Evolutionary conservation across 2,329 filamentous ascomycete species (phyloP).

Genomic region (Fusarium caatingaense): DNA sequence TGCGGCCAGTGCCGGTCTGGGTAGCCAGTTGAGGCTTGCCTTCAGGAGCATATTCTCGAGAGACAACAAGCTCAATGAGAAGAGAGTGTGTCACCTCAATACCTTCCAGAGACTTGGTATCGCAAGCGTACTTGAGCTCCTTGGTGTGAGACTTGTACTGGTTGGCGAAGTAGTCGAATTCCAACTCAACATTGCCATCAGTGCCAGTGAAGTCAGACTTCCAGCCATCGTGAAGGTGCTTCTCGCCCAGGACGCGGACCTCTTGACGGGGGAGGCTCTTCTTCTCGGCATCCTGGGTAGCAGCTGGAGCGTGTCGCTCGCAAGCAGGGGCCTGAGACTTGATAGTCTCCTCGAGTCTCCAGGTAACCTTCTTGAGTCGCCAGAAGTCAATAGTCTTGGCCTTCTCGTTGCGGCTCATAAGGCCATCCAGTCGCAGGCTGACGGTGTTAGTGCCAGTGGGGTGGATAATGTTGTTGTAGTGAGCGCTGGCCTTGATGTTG

Average conservation of each 20-base stretch:
- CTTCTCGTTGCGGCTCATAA: constrained; percentile 76
- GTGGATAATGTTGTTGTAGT: constrained; percentile 85
- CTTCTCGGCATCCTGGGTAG: constrained; percentile 49
- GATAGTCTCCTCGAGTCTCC: constrained; percentile 91
- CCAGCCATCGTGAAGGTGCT: constrained; percentile 88
- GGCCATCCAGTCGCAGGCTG: constrained; percentile 84
- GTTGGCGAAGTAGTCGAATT: constrained; percentile 72
- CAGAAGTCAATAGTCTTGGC: constrained; percentile 81
- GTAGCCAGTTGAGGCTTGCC: constrained; percentile 76
- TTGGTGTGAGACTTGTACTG: constrained; percentile 59
- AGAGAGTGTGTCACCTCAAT: constrained; percentile 86
- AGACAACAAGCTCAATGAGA: constrained; percentile 92
- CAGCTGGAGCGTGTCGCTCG: constrained; percentile 72
- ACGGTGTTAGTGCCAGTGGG: constrained; percentile 86
- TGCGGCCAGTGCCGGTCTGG: constrained; percentile 89
- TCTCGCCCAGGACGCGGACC: constrained; percentile 80
- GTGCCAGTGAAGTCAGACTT: constrained; percentile 73
- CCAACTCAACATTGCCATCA: constrained; percentile 77
- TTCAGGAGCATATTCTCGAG: constrained; percentile 85
- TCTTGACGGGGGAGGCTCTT: constrained; percentile 82
- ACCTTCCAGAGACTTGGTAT: constrained; percentile 78
- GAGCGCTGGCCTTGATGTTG: constrained; percentile 87
- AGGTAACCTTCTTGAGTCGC: constrained; percentile 90
- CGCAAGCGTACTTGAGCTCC: constrained; percentile 75
- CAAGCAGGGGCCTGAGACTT: constrained; percentile 85